Conservation (phyloP, 2,329 filamentous ascomycete genomes). For the Trichoderma sp. region DNA sequence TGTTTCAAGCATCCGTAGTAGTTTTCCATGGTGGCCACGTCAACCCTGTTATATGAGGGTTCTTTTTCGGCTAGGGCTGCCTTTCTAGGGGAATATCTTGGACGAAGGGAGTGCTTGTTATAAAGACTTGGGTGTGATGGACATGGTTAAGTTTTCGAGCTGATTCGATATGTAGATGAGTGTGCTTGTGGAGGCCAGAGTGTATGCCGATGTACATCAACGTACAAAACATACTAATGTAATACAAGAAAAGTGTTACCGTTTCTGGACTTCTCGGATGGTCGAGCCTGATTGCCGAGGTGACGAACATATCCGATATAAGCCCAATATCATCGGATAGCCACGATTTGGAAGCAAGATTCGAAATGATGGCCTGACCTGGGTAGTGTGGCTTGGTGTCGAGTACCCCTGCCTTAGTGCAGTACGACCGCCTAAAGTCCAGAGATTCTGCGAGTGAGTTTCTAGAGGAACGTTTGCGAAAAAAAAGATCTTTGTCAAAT, state of each 20-base stretch:
- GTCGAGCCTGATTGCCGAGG: neutral
- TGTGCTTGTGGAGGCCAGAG: neutral
- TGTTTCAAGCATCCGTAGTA: neutral
- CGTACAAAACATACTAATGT: neutral
- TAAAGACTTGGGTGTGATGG: too few species aligned
- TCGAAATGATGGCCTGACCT: neutral
- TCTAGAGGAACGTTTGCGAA: neutral
- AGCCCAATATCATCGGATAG: neutral
- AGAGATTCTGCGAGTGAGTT: neutral
- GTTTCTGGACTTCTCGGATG: neutral
- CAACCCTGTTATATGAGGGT: neutral
- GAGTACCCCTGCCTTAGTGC: conserved; percentile 18
- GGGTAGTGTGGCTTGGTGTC: neutral
- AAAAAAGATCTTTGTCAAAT: neutral
- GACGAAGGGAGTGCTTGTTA: neutral
- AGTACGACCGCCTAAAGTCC: conserved; percentile 2
- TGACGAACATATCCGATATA: neutral
- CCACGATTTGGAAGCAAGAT: neutral
- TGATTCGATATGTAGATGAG: too few species aligned
- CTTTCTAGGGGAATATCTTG: neutral
- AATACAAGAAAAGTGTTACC: neutral
- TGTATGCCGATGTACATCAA: neutral
- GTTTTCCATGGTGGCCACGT: neutral
- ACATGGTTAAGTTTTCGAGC: neutral
- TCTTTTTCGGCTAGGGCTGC: neutral